These are phyloP conservation scores for Eimeria necatrix DNA, from an alignment of 169 alveolate species.

Conservation along the genomic window DNA sequence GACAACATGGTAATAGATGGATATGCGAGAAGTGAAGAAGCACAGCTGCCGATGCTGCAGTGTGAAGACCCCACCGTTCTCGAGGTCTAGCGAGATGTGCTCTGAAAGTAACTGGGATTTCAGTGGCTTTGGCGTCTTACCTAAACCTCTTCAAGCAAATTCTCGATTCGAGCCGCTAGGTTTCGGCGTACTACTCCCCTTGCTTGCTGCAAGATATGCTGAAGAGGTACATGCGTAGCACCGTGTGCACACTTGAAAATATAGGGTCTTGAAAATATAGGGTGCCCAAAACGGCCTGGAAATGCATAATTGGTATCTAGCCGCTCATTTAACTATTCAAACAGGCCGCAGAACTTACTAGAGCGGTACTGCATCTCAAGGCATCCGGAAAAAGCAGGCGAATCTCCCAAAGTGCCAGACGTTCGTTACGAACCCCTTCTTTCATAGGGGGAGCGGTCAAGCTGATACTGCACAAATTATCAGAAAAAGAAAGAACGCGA, in stretches of 20 bases:
- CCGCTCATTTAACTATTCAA: neutral
- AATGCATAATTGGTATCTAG: neutral
- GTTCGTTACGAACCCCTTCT: conserved; percentile 10
- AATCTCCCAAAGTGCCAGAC: conserved; percentile 68
- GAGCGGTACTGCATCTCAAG: conserved; percentile 56
- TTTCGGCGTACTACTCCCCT: conserved; percentile 47
- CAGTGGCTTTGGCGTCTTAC: neutral
- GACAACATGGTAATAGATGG: too few relatives aligned
- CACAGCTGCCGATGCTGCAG: too few relatives aligned
- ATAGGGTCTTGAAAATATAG: neutral
- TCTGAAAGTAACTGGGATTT: too few relatives aligned
- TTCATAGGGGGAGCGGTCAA: conserved; percentile 62
- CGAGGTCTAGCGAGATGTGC: too few relatives aligned
- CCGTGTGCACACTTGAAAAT: neutral
- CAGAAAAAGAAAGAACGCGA: neutral
- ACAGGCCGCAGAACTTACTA: neutral
- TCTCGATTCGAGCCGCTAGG: conserved; percentile 16
- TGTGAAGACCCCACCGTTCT: too few relatives aligned
- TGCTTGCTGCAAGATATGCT: conserved; percentile 65
- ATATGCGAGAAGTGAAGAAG: too few relatives aligned
- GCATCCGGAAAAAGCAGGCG: conserved; percentile 68
- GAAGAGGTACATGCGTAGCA: neutral
- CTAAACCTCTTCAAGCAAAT: conserved; percentile 38
- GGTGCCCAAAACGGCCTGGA: neutral
- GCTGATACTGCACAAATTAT: conserved; percentile 50